A percentile compares a stretch with the other conserved stretches of the same genome.
phyloP scores from a whole-genome alignment of 2,329 filamentous ascomycete species.

The Trichophyton simii region DNA sequence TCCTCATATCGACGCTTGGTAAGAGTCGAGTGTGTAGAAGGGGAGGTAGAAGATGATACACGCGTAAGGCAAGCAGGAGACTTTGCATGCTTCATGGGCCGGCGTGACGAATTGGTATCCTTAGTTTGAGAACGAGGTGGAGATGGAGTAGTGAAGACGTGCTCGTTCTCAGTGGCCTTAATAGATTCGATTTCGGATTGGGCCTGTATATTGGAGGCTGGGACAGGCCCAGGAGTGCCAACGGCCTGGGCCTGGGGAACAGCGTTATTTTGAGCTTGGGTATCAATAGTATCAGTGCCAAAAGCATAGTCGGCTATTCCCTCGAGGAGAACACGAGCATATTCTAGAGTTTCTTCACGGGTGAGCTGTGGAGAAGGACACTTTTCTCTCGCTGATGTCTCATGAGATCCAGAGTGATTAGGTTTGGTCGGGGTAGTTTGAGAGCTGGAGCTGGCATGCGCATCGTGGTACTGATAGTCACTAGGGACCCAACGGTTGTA shows the following conservation, averaged over 20 bases:
- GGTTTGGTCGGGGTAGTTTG: not conserved
- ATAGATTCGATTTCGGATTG: not conserved
- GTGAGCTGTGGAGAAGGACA: not conserved
- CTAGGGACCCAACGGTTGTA: not conserved
- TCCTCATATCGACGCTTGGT: not conserved
- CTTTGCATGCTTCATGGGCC: too few relatives aligned
- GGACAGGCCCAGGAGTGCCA: not conserved
- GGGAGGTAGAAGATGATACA: not conserved
- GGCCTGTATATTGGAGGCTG: not conserved
- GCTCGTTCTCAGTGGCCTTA: too few relatives aligned
- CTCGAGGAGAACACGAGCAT: not conserved
- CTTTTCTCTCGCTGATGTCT: too few relatives aligned
- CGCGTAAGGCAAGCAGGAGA: not conserved
- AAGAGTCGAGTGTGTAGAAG: not conserved
- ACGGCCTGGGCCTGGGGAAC: not conserved
- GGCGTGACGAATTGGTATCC: too few relatives aligned
- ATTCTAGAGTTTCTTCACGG: not conserved
- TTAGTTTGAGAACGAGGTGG: too few relatives aligned
- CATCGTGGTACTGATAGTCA: not conserved
- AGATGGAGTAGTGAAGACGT: too few relatives aligned
- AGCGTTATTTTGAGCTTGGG: not conserved
- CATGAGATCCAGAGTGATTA: not conserved
- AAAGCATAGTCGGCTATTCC: not conserved
- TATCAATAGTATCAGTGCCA: not conserved
- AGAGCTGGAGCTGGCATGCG: not conserved